Percentiles rank a stretch among this genome's conserved stretches.
Conservation (phyloP, 768 basidiomycete genomes). For the Cantharellus cinnabarinus region DNA sequence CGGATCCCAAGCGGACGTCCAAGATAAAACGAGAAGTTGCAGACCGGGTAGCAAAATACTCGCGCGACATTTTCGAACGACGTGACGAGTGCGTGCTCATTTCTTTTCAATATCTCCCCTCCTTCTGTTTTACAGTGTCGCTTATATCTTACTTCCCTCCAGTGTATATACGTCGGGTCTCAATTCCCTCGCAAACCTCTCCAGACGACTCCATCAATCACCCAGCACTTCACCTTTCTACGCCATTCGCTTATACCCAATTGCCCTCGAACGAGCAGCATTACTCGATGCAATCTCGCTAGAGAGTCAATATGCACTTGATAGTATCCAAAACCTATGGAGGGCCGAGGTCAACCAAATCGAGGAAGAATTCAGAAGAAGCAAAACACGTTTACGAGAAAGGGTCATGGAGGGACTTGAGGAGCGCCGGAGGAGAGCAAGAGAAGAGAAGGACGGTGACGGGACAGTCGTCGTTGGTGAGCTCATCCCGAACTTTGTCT, state of each 20-base stretch:
- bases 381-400: conserved; percentile 54
- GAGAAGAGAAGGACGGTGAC: conserved; percentile 80
- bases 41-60: background rate
- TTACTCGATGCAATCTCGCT: conserved; percentile 40
- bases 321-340: conserved; percentile 47
- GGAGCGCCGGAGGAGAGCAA: conserved; percentile 52
- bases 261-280: conserved; percentile 59
- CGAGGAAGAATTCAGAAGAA: conserved; percentile 64
- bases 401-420: conserved; percentile 69
- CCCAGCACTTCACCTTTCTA: conserved; percentile 48
- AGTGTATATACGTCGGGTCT: background rate
- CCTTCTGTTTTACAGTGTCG: background rate
- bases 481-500: conserved; percentile 1
- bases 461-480: conserved; percentile 32
- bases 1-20: too few species aligned
- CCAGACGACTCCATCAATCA: background rate
- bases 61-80: background rate
- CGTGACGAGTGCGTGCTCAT: background rate
- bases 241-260: conserved; percentile 49
- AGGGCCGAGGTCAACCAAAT: conserved; percentile 61
- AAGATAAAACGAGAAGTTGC: background rate
- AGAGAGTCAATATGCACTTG: conserved; percentile 49
- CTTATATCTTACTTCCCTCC: background rate
- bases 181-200: background rate
- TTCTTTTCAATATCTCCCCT: background rate